Evolutionary conservation across 352 stramenopile genomes (phyloP), one percentile per base, ranked within the genome.

Genomic region (Phytophthora hybrid): DNA sequence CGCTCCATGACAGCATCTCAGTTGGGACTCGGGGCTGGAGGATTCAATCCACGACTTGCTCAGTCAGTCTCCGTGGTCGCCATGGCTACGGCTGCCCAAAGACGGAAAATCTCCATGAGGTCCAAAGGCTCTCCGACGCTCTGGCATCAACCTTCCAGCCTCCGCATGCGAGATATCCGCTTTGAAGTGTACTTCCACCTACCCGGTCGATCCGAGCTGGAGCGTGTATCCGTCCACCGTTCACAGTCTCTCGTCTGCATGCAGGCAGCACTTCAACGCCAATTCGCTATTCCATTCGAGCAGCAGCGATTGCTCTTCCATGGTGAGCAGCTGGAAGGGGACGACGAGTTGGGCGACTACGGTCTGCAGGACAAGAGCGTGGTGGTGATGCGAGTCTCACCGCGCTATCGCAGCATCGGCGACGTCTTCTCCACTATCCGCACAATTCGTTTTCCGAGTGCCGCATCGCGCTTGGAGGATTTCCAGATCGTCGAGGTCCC

Each of bases 381-480:
- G 3, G 47, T 94, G 46, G 78, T 83, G 9, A 68, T 94, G 29
- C 73, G 72, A 41, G 69, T 80, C 3, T 70, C 74, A 4, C 88
- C 87, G 49, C 76, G 73, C 6, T 91, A 83, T 60, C 84, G 87
- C 10, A 69, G 77, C 26, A 91, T 94, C 52, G 86, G 87, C n/a
- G 83, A 90, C 61, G 72, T 90, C 26, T 88, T 83, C 73, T 80
- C 74, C 46, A 91, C 80, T 18, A 86, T 93, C 66, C 85, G 85
- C 23, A 87, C 82, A 0, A 78, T 94, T 19, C 73, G 68, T 7
- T 90, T 91, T 63, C 51, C 62, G 3, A 72, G 54, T 26, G 59
- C 72, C 4, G 66, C 64, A 11, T 58, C 70, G 14, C 65, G 59
- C 7, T 21, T 73, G 0, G 82, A 91, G 26, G 87, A 91, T 54